These are phyloP conservation scores for Leccinum pellstonianum DNA, from an alignment of 768 basidiomycete genomes.

Conservation along the genomic window DNA sequence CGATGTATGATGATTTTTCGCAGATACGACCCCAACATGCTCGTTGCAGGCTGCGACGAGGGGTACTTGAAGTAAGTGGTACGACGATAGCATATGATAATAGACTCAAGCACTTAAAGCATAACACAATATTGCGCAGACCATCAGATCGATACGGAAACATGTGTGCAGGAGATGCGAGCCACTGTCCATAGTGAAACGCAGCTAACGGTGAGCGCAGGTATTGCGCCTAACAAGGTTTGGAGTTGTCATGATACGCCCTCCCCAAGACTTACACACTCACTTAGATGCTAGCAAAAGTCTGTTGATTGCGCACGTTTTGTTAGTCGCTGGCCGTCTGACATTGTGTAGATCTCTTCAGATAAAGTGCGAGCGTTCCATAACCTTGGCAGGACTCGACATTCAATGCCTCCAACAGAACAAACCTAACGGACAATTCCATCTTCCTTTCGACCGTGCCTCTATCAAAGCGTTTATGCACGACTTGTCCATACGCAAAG, in stretches of 20 bases:
- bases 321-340: conserved; percentile 3
- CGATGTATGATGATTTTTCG: conserved; percentile 67
- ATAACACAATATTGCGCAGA: conserved; percentile 82
- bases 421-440: conserved; percentile 92
- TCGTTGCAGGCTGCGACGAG: conserved; percentile 80
- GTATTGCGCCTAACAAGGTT: conserved; percentile 94
- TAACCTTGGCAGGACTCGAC: background rate
- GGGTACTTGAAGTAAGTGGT: conserved; percentile 81
- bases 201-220: conserved; percentile 87
- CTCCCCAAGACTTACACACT: conserved; percentile 16
- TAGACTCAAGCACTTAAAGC: conserved; percentile 38
- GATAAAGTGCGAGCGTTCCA: conserved; percentile 59
- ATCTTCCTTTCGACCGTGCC: conserved; percentile 61
- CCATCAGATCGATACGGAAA: conserved; percentile 60
- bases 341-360: conserved; percentile 71
- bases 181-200: conserved; percentile 73
- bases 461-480: conserved; percentile 75
- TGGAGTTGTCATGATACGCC: conserved; percentile 26
- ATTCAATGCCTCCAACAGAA: conserved; percentile 47
- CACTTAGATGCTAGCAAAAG: conserved; percentile 86
- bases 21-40: conserved; percentile 76
- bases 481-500: conserved; percentile 78
- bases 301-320: conserved; percentile 41
- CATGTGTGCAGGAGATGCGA: conserved; percentile 80
- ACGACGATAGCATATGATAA: background rate